These are phyloP conservation scores for Rickenella mellea DNA, from an alignment of 768 basidiomycete genomes.

Conservation along the genomic window DNA sequence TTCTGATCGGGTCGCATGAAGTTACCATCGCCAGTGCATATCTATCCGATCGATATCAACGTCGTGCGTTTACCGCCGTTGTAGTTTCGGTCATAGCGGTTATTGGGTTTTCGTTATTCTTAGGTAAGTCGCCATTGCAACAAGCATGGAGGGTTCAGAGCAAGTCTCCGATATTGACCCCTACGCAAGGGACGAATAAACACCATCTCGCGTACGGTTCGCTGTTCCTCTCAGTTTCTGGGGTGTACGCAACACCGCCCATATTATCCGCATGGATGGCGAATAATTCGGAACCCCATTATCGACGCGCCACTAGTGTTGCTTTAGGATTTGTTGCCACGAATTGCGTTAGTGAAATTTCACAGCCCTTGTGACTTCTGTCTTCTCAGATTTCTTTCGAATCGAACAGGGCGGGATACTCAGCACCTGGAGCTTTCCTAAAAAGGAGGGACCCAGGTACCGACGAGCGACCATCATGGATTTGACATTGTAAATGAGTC, in stretches of 20 bases:
- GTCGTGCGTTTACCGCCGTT: conserved; percentile 17
- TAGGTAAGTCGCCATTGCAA: conserved; percentile 13
- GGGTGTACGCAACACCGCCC: conserved; percentile 22
- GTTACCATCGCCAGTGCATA: conserved; percentile 7
- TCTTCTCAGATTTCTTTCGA: background rate
- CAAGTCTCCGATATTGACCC: background rate
- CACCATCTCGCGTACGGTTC: conserved; percentile 22
- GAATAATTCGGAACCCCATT: conserved; percentile 29
- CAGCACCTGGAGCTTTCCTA: conserved; percentile 31
- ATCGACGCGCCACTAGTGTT: conserved; percentile 25
- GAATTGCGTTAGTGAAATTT: conserved; percentile 15
- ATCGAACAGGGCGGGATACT: conserved; percentile 24
- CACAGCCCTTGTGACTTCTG: too few relatives aligned
- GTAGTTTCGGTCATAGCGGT: conserved; percentile 15
- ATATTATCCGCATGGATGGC: conserved; percentile 25
- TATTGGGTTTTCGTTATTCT: conserved; percentile 22
- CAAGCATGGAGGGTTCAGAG: background rate
- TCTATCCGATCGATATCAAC: conserved; percentile 11
- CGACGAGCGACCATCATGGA: conserved; percentile 28
- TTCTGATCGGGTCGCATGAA: background rate
- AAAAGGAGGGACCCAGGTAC: conserved; percentile 27
- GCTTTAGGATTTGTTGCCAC: conserved; percentile 26
- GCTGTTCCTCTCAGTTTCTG: conserved; percentile 25
- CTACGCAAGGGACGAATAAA: conserved; percentile 10
- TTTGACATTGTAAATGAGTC: conserved; percentile 25